Evolutionary conservation across 768 basidiomycete species (phyloP).

Genomic region (Mycena indigotica): DNA sequence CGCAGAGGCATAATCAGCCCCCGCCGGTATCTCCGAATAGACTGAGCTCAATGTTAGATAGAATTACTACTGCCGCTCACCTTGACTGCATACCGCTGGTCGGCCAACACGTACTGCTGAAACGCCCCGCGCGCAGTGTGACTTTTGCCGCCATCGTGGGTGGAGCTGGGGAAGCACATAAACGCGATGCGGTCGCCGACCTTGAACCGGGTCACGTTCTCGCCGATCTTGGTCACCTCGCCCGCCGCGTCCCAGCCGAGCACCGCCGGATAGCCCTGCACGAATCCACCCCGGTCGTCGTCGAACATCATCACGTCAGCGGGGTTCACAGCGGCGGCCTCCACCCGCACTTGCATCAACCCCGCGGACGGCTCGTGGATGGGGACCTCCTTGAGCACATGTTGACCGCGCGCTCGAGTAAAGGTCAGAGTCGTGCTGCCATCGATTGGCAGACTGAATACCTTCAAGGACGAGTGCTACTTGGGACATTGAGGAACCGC

Average conservation of each 20-base stretch:
- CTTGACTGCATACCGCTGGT: neutral
- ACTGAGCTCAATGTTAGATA: neutral
- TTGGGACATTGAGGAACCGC: too few relatives aligned
- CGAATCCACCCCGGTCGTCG: neutral
- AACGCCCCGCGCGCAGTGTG: neutral
- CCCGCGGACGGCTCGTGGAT: neutral
- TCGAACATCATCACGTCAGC: neutral
- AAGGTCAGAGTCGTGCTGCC: too few relatives aligned
- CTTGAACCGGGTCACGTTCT: neutral
- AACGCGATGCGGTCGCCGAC: neutral
- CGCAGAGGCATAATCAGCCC: slow-evolving; percentile 4
- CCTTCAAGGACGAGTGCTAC: too few relatives aligned
- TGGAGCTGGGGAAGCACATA: neutral
- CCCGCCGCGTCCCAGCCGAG: neutral
- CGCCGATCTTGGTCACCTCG: neutral
- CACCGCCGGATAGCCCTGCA: neutral
- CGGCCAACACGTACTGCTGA: neutral
- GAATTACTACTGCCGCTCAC: neutral
- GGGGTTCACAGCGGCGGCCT: neutral
- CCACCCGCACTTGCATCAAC: neutral
- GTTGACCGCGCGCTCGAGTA: too few relatives aligned
- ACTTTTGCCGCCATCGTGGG: neutral
- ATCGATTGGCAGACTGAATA: too few relatives aligned
- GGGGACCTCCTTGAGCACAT: neutral
- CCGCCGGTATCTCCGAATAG: neutral